Base-by-base conservation (phyloP, 2,329 filamentous ascomycete species). In the Aspergillus amoenus region DNA sequence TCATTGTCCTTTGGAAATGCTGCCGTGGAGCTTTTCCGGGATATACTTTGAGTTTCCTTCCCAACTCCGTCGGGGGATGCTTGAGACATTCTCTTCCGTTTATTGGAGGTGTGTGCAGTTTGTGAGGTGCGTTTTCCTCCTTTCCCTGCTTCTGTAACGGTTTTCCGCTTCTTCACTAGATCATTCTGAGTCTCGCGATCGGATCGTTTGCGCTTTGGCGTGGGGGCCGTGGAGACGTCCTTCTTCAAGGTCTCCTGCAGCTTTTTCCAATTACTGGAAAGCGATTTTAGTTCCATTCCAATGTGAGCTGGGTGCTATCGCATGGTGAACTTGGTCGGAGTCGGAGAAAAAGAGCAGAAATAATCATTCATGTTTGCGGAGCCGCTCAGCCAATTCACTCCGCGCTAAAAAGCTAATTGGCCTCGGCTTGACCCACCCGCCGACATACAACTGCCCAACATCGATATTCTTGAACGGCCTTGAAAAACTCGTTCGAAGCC, bases 41-140 rank as follows among this genome's bases (percentile, higher is more conserved):
- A 89, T 69, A 57, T 83, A 81, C 62, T 83, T 79, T 12, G 84
- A 81, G 82, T 86, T 86, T 47, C 87, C 73, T 81, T 24, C 86
- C 78, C 15, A 40, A 30, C 53, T 45, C 46, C 61, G 34, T 58
- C 43, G 21, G 59, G 49, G 13, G 61, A 37, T 8, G 46, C 60
- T 27, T 73, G 67, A 11, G 65, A 59, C 72, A 75, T 75, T 43
- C 64, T 72, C 55, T 69, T 74, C 55, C 64, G 64, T 48, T 69
- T 72, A 47, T 62, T 53, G 3, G 61, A 52, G 41, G 56, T 52
- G 52, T 54, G 56, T 48, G 60, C 44, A 58, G 57, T 62, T 52
- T 68, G 61, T n/a, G 56, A 27, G 51, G 65, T 69, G 30, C 12
- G 22, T 41, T 47, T 64, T 45, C 60, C 27, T 30, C 8, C 64